These are phyloP conservation scores for Maudiozyma pseudohumilis DNA, from an alignment of 805 yeast species.

Conservation along the genomic window DNA sequence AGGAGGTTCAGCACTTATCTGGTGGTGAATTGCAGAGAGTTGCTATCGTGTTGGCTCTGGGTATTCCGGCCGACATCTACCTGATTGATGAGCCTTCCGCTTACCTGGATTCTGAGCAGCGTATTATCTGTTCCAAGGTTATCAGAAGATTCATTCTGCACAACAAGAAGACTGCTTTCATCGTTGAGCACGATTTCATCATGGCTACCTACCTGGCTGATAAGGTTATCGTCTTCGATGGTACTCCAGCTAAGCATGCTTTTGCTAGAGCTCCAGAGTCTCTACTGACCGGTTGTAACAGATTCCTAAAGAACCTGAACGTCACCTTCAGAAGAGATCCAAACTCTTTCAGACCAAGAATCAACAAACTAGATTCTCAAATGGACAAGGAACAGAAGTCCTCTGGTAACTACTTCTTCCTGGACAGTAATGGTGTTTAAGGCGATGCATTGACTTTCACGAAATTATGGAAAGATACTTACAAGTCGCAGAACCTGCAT, in stretches of 20 bases:
- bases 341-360: slow-evolving; percentile 95
- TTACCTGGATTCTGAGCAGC: slow-evolving; percentile 97
- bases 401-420: slow-evolving; percentile 89
- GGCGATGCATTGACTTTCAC: slow-evolving; percentile 3
- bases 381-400: slow-evolving; percentile 97
- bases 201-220: slow-evolving; percentile 99
- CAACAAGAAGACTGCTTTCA: slow-evolving; percentile 96
- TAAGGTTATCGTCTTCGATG: slow-evolving; percentile 96
- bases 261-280: slow-evolving; percentile 85
- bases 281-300: slow-evolving; percentile 91
- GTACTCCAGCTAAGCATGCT: slow-evolving; percentile 80
- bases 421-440: slow-evolving; percentile 54
- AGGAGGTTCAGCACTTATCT: slow-evolving; percentile 92
- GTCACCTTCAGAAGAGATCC: slow-evolving; percentile 99
- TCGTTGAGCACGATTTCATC: slow-evolving; percentile 99
- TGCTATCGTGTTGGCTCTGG: slow-evolving; percentile 90
- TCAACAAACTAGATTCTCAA: slow-evolving; percentile 94
- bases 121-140: slow-evolving; percentile 97
- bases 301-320: slow-evolving; percentile 90
- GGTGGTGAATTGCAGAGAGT: slow-evolving; percentile 99
- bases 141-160: slow-evolving; percentile 94
- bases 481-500: too few relatives aligned
- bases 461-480: too few relatives aligned
- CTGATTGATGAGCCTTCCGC: slow-evolving; percentile 99
- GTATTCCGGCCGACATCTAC: slow-evolving; percentile 91